phyloP scores from a whole-genome alignment of 805 yeast genomes.

The Candida orba region DNA sequence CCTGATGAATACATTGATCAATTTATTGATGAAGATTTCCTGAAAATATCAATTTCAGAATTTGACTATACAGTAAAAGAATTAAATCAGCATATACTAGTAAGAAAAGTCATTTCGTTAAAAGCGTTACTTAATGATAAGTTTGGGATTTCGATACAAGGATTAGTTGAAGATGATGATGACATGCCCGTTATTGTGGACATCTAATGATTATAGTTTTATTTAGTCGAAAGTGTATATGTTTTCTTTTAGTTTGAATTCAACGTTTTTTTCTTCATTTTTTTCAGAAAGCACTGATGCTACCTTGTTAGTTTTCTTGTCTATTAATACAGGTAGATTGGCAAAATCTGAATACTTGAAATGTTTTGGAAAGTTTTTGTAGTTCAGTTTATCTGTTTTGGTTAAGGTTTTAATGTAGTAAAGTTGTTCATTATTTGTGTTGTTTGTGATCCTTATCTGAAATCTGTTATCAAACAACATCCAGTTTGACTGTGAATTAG shows the following conservation, averaged over 20 bases:
- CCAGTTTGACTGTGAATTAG: conserved; percentile 27
- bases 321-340: conserved; percentile 17
- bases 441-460: conserved; percentile 26
- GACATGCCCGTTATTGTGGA: conserved; percentile 21
- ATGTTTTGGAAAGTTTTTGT: conserved; percentile 6
- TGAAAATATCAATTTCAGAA: conserved; percentile 14
- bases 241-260: conserved; percentile 17
- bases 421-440: not conserved
- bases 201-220: not conserved
- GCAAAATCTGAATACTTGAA: conserved; percentile 12
- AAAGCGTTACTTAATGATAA: conserved; percentile 9
- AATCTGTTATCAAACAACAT: conserved; percentile 33
- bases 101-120: conserved; percentile 10
- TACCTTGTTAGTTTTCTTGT: conserved; percentile 7
- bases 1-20: conserved; percentile 39
- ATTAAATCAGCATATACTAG: conserved; percentile 12
- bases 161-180: conserved; percentile 19
- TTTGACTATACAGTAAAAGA: conserved; percentile 22
- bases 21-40: conserved; percentile 20
- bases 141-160: conserved; percentile 15
- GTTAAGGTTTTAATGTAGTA: conserved; percentile 13
- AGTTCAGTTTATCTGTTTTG: conserved; percentile 8
- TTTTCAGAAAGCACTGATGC: conserved; percentile 12
- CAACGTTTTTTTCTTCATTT: not conserved
- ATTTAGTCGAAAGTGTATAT: conserved; percentile 9